phyloP scores from a whole-genome alignment of 2,329 filamentous ascomycete species.

The Grosmannia serpens region DNA sequence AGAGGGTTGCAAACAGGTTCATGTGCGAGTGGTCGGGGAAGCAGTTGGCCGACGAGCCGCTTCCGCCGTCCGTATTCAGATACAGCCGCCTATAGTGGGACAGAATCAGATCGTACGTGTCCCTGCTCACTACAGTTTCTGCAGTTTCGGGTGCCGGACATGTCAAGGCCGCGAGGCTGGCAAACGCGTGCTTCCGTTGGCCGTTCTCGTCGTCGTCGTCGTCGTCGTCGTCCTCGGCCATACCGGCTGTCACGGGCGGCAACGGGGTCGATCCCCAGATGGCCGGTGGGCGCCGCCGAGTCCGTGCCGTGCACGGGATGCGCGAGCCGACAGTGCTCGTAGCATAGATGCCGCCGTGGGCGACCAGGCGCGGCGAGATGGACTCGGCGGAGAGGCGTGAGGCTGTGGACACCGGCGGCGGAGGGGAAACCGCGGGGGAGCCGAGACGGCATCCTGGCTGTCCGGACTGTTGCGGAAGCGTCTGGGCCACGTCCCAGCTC shows the following conservation, averaged over 20 bases:
- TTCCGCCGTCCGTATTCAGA: not conserved
- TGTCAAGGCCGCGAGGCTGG: not conserved
- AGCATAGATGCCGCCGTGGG: slow-evolving; percentile 5
- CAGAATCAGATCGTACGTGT: not conserved
- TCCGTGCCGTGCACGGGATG: slow-evolving; percentile 6
- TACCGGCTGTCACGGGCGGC: not conserved
- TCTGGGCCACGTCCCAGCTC: no score
- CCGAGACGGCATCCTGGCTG: no score
- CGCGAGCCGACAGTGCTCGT: slow-evolving; percentile 8
- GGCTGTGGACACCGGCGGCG: not conserved
- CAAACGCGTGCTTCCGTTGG: not conserved
- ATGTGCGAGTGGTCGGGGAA: slow-evolving; percentile 15
- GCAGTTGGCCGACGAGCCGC: not conserved
- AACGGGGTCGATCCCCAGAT: slow-evolving; percentile 1
- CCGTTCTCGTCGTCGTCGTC: no score
- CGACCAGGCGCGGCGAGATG: not conserved
- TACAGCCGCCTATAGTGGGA: not conserved
- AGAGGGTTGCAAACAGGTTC: slow-evolving; percentile 20
- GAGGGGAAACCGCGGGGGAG: not conserved
- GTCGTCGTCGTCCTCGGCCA: slow-evolving; percentile 5
- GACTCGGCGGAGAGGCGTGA: not conserved
- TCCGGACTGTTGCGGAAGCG: no score
- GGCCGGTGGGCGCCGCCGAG: not conserved
- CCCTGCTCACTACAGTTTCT: not conserved
- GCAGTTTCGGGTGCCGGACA: not conserved